phyloP scores from a whole-genome alignment of 306 rosid genomes.

The Medicago arabica region DNA sequence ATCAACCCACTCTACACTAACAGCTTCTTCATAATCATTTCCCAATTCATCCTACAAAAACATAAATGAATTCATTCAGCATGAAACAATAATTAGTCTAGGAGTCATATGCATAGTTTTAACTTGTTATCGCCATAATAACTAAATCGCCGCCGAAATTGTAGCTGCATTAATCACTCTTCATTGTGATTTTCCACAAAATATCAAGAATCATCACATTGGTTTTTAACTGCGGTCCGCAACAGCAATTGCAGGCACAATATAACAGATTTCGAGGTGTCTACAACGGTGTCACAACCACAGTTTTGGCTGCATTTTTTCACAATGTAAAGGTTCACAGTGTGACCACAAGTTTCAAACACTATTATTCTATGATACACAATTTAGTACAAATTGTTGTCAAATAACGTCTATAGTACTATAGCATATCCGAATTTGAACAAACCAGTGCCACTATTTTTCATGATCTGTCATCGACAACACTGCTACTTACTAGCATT shows the following conservation, averaged over 20 bases:
- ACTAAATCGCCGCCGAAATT: neutral
- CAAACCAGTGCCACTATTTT: no score
- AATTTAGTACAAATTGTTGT: no score
- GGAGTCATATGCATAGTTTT: neutral
- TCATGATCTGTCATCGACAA: no score
- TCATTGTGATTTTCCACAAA: neutral
- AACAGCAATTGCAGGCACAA: neutral
- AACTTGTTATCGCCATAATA: no score
- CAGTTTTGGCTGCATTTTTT: neutral
- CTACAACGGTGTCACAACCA: no score
- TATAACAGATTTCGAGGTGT: no score
- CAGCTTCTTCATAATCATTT: conserved; percentile 52
- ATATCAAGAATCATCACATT: neutral
- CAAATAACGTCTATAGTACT: no score
- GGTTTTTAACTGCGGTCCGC: neutral
- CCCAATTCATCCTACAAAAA: conserved; percentile 47
- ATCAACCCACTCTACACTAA: conserved; percentile 61
- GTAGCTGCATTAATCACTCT: neutral
- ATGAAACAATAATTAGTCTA: conserved; percentile 1
- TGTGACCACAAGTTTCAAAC: neutral
- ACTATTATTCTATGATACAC: no score
- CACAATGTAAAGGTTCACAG: neutral
- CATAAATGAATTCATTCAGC: neutral
- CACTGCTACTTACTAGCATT: no score
- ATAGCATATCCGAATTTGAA: neutral